A percentile compares a stretch with the other conserved stretches of the same genome.
These are phyloP conservation scores for Skeletonema potamos DNA, from an alignment of 108 stramenopile genomes.

Conservation along the genomic window DNA sequence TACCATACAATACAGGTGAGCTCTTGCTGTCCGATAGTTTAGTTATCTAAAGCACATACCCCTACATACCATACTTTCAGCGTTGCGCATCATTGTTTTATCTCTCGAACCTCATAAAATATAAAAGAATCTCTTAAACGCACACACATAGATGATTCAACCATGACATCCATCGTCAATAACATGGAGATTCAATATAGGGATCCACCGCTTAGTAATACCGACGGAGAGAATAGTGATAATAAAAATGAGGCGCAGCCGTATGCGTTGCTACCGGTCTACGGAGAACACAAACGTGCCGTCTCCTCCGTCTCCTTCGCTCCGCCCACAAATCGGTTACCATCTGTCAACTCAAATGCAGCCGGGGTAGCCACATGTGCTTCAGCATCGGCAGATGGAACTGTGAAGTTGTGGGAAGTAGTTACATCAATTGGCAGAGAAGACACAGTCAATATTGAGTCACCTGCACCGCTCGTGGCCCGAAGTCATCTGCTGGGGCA, in stretches of 20 bases:
- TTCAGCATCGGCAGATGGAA: slow-evolving; percentile 71
- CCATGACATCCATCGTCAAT: too few species aligned
- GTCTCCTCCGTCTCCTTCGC: slow-evolving; percentile 73
- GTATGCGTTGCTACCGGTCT: slow-evolving; percentile 59
- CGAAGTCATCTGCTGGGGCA: slow-evolving; percentile 57
- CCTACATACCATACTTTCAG: too few species aligned
- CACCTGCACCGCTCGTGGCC: slow-evolving; percentile 13
- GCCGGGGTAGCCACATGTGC: not conserved
- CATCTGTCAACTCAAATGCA: not conserved
- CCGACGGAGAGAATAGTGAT: too few species aligned
- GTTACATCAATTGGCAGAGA: not conserved
- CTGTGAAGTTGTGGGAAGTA: slow-evolving; percentile 76
- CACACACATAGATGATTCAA: too few species aligned
- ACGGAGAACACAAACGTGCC: slow-evolving; percentile 86
- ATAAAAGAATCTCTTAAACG: too few species aligned
- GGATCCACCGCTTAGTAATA: too few species aligned
- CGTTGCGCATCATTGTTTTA: too few species aligned
- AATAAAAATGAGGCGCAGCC: too few species aligned
- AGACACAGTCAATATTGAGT: not conserved
- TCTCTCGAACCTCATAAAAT: too few species aligned
- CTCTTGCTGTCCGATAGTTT: too few species aligned
- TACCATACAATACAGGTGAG: too few species aligned
- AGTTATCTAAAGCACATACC: too few species aligned
- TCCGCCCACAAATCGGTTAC: slow-evolving; percentile 31
- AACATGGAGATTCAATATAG: not conserved